Evolutionary conservation across 768 basidiomycete species (phyloP).

Genomic region (Hydnomerulius pinastri): DNA sequence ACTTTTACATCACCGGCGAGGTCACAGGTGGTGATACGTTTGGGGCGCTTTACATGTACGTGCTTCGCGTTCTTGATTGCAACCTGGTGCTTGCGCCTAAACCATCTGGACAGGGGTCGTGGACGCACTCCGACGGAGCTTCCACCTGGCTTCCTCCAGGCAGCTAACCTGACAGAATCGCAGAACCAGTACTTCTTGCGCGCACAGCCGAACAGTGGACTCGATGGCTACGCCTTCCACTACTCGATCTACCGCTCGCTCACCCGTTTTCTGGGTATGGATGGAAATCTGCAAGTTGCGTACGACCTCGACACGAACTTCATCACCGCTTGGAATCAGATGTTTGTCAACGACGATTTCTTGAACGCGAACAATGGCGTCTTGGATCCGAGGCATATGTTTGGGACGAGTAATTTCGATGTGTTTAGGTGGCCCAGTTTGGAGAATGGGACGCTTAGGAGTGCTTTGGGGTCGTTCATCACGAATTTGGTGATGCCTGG

Average conservation of each 20-base stretch:
- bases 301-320: conserved; percentile 85
- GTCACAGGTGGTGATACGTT: conserved; percentile 94
- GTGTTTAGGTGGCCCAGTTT: conserved; percentile 92
- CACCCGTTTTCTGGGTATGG: conserved; percentile 91
- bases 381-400: conserved; percentile 88
- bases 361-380: conserved; percentile 64
- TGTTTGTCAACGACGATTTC: conserved; percentile 88
- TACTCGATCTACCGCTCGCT: conserved; percentile 91
- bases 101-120: conserved; percentile 60
- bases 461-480: conserved; percentile 77
- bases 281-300: conserved; percentile 89
- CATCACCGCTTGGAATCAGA: conserved; percentile 88
- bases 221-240: conserved; percentile 89
- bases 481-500: conserved; percentile 84
- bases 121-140: conserved; percentile 77
- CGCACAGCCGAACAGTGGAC: conserved; percentile 53
- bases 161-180: conserved; percentile 62
- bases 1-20: conserved; percentile 92
- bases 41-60: conserved; percentile 82
- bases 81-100: neutral
- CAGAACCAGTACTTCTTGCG: conserved; percentile 83
- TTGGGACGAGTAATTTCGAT: conserved; percentile 92
- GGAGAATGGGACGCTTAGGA: conserved; percentile 78
- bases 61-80: conserved; percentile 10
- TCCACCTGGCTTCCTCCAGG: conserved; percentile 67